Evolutionary conservation across 306 rosid species (phyloP).

Genomic region (Glycine latifolia): DNA sequence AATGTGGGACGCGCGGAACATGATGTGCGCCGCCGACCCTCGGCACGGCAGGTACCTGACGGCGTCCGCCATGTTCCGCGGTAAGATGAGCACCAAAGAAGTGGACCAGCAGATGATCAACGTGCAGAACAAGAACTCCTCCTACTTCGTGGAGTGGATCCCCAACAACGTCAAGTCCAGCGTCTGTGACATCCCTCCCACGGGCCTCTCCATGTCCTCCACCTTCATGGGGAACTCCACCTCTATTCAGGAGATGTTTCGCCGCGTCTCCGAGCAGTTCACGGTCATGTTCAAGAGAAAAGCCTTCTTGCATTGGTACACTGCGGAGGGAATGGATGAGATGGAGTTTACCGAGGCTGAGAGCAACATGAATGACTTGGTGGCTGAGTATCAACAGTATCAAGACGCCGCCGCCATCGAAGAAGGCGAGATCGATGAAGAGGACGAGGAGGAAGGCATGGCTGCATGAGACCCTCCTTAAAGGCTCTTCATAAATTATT

Average conservation of each 20-base stretch:
- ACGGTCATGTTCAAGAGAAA: conserved; percentile 89
- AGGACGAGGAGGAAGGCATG: background rate
- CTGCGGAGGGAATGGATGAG: conserved; percentile 93
- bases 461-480: too few species aligned
- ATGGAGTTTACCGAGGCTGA: conserved; percentile 68
- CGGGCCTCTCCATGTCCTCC: conserved; percentile 79
- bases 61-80: conserved; percentile 88
- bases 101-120: conserved; percentile 68
- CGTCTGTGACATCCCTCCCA: conserved; percentile 89
- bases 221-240: conserved; percentile 94
- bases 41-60: conserved; percentile 87
- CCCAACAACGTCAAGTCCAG: conserved; percentile 92
- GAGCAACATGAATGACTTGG: conserved; percentile 93
- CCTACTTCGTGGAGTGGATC: conserved; percentile 89
- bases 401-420: conserved; percentile 73
- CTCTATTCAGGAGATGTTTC: conserved; percentile 87
- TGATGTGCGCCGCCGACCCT: conserved; percentile 91
- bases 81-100: conserved; percentile 93
- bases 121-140: conserved; percentile 90
- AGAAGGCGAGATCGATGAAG: conserved; percentile 41
- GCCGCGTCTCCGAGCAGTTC: conserved; percentile 90
- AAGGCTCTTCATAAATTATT: too few species aligned
- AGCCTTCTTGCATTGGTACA: conserved; percentile 95
- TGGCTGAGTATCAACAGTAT: conserved; percentile 88
- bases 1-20: conserved; percentile 72